Conservation (phyloP, 306 rosid species). For the Parietaria judaica region DNA sequence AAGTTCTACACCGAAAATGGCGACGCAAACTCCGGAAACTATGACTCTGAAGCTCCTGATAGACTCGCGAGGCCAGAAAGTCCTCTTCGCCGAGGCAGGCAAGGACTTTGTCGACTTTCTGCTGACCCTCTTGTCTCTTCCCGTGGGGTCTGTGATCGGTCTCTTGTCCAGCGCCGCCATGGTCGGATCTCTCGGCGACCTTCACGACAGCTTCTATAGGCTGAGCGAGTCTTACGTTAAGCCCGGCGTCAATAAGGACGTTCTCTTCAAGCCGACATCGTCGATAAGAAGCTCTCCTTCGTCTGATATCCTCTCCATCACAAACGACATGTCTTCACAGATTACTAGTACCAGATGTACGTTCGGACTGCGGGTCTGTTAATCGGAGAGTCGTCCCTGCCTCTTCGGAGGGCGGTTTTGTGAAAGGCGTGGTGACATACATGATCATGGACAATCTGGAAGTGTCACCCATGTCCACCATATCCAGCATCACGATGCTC, state of each 20-base stretch:
- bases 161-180: not conserved
- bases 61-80: not conserved
- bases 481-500: not conserved
- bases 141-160: not conserved
- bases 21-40: too few species aligned
- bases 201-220: not conserved
- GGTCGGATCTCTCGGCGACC: not conserved
- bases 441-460: constrained; percentile 1
- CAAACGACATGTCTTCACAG: not conserved
- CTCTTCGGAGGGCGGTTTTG: not conserved
- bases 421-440: not conserved
- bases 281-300: not conserved
- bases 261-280: not conserved
- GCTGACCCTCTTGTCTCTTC: not conserved
- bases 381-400: too few species aligned
- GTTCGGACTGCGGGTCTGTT: too few species aligned
- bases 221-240: not conserved
- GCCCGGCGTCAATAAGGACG: not conserved
- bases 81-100: constrained; percentile 1
- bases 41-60: not conserved
- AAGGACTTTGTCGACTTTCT: not conserved
- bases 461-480: not conserved
- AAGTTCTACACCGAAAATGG: too few species aligned
- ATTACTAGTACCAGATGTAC: too few species aligned
- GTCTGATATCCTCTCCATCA: not conserved